These are phyloP conservation scores for Hyphopichia buzzinii DNA, from an alignment of 1,139 yeast species.

Conservation along the genomic window DNA sequence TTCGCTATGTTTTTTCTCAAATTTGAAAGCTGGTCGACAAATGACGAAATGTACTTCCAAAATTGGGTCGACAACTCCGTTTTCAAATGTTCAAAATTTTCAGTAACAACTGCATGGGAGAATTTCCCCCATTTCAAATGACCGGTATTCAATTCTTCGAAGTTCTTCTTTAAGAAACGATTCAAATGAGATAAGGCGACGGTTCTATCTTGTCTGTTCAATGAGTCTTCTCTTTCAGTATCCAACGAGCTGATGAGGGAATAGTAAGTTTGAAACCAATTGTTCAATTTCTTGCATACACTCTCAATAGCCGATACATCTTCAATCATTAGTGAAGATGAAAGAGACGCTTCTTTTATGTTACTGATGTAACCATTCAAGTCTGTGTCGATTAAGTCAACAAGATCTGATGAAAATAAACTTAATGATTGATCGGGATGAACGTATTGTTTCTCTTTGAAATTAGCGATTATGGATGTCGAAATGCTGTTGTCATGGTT, in stretches of 20 bases:
- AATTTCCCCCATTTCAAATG: constrained; percentile 3
- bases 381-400: constrained; percentile 24
- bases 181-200: not conserved
- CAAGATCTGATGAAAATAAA: constrained; percentile 20
- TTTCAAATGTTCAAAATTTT: constrained; percentile 11
- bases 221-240: not conserved
- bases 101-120: not conserved
- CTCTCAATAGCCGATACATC: constrained; percentile 7
- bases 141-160: constrained; percentile 2
- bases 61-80: constrained; percentile 9
- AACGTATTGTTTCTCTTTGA: not conserved
- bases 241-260: constrained; percentile 9
- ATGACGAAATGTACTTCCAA: constrained; percentile 11
- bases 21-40: constrained; percentile 5
- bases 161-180: constrained; percentile 1
- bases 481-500: not conserved
- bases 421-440: not conserved
- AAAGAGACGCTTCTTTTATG: constrained; percentile 8
- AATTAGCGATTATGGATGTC: not conserved
- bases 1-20: not conserved
- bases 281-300: constrained; percentile 12
- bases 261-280: constrained; percentile 23
- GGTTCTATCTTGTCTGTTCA: constrained; percentile 1
- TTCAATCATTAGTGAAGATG: constrained; percentile 3
- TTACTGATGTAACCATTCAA: constrained; percentile 22